These are phyloP conservation scores for Nitzschia sp. DNA, from an alignment of 108 stramenopile species.

Conservation along the genomic window DNA sequence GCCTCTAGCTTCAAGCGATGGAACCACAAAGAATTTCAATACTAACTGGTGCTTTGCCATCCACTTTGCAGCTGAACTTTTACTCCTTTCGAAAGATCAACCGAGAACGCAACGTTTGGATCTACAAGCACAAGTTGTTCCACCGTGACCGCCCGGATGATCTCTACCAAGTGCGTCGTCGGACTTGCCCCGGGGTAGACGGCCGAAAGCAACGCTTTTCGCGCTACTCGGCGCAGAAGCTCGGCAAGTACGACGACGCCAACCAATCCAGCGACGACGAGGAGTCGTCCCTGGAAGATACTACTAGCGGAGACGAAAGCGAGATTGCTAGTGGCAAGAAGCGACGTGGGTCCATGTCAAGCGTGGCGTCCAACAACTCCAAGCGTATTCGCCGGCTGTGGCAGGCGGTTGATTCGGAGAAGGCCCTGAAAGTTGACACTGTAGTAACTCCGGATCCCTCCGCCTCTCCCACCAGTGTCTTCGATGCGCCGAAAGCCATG, in stretches of 20 bases:
- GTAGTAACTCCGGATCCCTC: slow-evolving; percentile 8
- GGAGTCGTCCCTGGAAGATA: slow-evolving; percentile 25
- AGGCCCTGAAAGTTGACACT: slow-evolving; percentile 21
- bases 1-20: no score
- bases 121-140: slow-evolving; percentile 93
- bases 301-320: slow-evolving; percentile 16
- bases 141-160: slow-evolving; percentile 90
- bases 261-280: slow-evolving; percentile 28
- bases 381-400: slow-evolving; percentile 31
- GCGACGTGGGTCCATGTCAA: neutral
- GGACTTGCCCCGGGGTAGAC: slow-evolving; percentile 84
- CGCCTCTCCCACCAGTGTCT: slow-evolving; percentile 27
- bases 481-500: slow-evolving; percentile 7
- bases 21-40: no score
- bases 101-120: slow-evolving; percentile 92
- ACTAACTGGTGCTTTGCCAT: no score
- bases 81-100: slow-evolving; percentile 79
- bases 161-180: slow-evolving; percentile 83
- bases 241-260: slow-evolving; percentile 26
- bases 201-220: slow-evolving; percentile 79
- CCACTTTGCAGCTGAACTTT: slow-evolving; percentile 39
- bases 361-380: neutral
- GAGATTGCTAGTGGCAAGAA: slow-evolving; percentile 8
- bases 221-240: slow-evolving; percentile 34
- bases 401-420: neutral